Base-by-base conservation (phyloP, 495 filamentous ascomycete genomes). In the Penicillium nucicola region DNA sequence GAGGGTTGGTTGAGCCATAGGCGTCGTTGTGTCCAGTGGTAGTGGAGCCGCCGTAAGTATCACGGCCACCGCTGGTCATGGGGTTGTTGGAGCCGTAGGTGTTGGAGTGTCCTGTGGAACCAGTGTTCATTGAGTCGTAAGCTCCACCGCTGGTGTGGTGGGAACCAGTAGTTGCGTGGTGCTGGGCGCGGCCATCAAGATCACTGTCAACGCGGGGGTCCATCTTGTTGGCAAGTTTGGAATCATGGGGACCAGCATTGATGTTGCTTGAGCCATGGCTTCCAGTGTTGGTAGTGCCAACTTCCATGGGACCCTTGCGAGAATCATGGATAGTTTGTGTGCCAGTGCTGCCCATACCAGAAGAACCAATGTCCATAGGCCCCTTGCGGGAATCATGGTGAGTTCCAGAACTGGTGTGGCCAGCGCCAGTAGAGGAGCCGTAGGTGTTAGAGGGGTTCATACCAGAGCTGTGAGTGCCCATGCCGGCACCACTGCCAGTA, bases 151-250 rank as follows among this genome's bases (percentile, higher is more conserved):
- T 22, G 5, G 37, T 40, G 20, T 18, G 17, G n/a, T 37, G 34
- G n/a, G 34, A 20, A 5, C 45, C 33, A 10, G 32, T n/a, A 18
- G 20, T 30, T 38, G 34, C 34, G 5, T 23, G 1, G 11, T 39
- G 45, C 19, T 38, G 28, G 13, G 22, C 35, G 10, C 45, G 45
- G 35, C 38, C 30, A 14, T 48, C 57, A 2, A 48, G 52, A 23
- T 70, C 70, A 9, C 53, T 61, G 13, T 66, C 77, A 18, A 77
- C 66, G 33, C 67, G 64, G 35, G 81, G 74, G 47, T 81, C 79
- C 9, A 68, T 25, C 39, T 72, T 67, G 56, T 77, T 79, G 42
- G 42, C 50, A 25, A 54, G 35, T 14, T 52, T 52, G 13, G 63
- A 48, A 9, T 55, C 55, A 28, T 48, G 42, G n/a, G 36, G 18